These are phyloP conservation scores for Monosporascus sp. DNA, from an alignment of 2,329 filamentous ascomycete species.

Conservation along the genomic window DNA sequence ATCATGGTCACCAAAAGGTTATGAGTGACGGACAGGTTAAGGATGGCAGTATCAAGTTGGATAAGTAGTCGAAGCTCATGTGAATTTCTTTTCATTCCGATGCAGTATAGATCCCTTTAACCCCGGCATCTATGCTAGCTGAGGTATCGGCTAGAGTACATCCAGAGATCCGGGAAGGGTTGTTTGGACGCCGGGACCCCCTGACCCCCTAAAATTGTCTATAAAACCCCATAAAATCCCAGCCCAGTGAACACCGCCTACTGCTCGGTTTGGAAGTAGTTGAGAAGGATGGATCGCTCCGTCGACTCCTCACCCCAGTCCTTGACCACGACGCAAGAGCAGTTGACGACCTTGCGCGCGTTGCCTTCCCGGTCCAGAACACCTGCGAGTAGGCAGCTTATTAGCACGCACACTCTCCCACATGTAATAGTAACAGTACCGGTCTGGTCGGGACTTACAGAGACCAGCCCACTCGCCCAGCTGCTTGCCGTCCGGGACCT, in stretches of 20 bases:
- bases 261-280: constrained; percentile 98
- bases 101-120: constrained; percentile 20
- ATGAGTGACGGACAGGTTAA: constrained; percentile 21
- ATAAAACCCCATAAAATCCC: constrained; percentile 20
- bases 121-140: constrained; percentile 36
- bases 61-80: constrained; percentile 10
- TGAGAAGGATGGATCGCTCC: constrained; percentile 97
- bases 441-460: constrained; percentile 62
- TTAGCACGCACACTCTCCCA: constrained; percentile 23
- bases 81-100: constrained; percentile 36
- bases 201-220: constrained; percentile 18
- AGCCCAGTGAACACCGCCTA: constrained; percentile 39
- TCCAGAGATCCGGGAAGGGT: constrained; percentile 19
- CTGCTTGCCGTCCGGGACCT: constrained; percentile 99
- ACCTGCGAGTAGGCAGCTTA: constrained; percentile 47
- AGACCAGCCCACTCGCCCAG: constrained; percentile 99
- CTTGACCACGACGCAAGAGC: constrained; percentile 99
- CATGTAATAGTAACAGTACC: background rate
- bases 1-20: constrained; percentile 66
- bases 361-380: constrained; percentile 99
- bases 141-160: constrained; percentile 37
- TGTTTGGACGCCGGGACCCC: constrained; percentile 16
- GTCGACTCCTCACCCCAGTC: constrained; percentile 99
- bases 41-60: constrained; percentile 12
- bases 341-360: constrained; percentile 99